A percentile compares a stretch with the other conserved stretches of the same genome.
phyloP scores from a whole-genome alignment of 345 rosid genomes.

The Firmiana major region DNA sequence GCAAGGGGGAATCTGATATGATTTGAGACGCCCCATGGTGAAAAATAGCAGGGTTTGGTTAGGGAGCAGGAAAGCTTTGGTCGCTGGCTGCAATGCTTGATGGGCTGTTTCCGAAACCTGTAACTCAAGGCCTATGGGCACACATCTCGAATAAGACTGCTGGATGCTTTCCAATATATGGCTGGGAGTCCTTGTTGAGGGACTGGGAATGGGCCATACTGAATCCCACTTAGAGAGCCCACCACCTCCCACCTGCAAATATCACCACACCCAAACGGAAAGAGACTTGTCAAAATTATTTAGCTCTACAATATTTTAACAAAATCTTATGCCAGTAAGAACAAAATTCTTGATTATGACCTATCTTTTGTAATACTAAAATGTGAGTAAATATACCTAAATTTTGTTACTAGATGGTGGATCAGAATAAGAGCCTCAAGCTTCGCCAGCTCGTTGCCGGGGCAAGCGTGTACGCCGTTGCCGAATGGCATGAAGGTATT shows the following conservation, averaged over 20 bases:
- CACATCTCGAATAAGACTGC: not conserved
- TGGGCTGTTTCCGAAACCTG: not conserved
- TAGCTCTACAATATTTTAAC: not conserved
- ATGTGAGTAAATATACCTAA: constrained; percentile 40
- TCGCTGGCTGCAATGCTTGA: not conserved
- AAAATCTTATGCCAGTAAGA: not conserved
- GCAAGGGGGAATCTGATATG: not conserved
- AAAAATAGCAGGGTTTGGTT: constrained; percentile 8
- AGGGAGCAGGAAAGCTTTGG: not conserved
- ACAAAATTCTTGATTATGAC: not conserved
- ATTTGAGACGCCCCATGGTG: constrained; percentile 12
- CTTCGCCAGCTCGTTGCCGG: constrained; percentile 94
- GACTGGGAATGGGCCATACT: constrained; percentile 84
- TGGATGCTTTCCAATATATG: constrained; percentile 49
- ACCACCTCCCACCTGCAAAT: constrained; percentile 70
- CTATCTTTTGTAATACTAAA: not conserved
- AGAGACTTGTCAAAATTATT: constrained; percentile 5
- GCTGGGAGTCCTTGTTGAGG: constrained; percentile 74
- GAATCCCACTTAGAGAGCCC: constrained; percentile 58
- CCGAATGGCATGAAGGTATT: constrained; percentile 93
- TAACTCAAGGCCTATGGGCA: not conserved
- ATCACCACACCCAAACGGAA: not conserved
- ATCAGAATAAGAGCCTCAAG: constrained; percentile 70
- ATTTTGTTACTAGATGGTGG: constrained; percentile 68
- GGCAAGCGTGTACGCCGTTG: constrained; percentile 86